Conservation (phyloP, 2,329 filamentous ascomycete species). For the Aureobasidium pullulans region DNA sequence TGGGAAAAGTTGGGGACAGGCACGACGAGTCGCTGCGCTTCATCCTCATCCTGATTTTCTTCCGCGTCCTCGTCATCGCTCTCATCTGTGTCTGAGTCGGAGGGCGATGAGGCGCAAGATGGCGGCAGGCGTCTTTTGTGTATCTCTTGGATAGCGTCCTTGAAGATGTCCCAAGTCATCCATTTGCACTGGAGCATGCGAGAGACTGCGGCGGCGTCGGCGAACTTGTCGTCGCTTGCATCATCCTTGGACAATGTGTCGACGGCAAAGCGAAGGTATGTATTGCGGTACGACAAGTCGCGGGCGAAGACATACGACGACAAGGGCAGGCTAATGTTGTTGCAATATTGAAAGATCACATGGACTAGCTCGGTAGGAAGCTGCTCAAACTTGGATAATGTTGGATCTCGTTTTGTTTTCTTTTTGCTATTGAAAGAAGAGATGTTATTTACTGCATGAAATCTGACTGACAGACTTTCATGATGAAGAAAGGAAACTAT, state of each 20-base stretch:
- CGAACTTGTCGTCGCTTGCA: background rate
- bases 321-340: constrained; percentile 26
- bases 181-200: constrained; percentile 27
- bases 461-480: constrained; percentile 8
- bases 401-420: constrained; percentile 4
- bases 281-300: constrained; percentile 25
- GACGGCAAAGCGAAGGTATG: constrained; percentile 23
- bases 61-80: background rate
- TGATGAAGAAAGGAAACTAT: background rate
- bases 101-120: constrained; percentile 19
- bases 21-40: background rate
- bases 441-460: constrained; percentile 13
- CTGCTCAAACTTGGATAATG: constrained; percentile 24
- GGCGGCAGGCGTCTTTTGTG: background rate
- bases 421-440: constrained; percentile 7
- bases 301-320: constrained; percentile 22
- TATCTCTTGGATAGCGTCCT: constrained; percentile 17
- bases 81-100: background rate
- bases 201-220: constrained; percentile 15
- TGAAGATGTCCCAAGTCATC: constrained; percentile 29
- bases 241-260: constrained; percentile 17
- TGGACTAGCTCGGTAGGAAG: constrained; percentile 30
- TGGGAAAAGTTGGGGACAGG: constrained; percentile 12
- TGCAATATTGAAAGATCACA: constrained; percentile 26
- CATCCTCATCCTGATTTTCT: background rate